Evolutionary conservation across 2,329 filamentous ascomycete genomes (phyloP).

Genomic region (Cladosporium sp.): DNA sequence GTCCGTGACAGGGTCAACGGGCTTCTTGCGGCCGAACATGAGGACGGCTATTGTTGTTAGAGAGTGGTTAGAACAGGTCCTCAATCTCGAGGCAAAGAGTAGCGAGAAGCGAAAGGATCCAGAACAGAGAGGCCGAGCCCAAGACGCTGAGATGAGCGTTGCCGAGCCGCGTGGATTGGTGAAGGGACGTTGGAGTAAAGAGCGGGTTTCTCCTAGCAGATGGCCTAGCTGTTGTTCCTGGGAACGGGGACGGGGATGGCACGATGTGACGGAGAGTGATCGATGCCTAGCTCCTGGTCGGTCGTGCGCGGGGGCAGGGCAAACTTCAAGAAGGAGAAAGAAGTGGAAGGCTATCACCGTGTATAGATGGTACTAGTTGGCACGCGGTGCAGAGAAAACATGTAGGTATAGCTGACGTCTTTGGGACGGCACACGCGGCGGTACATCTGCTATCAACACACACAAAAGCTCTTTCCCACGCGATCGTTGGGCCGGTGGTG

Average conservation of each 20-base stretch:
- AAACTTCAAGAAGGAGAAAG: background rate
- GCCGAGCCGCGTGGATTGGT: background rate
- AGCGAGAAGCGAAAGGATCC: background rate
- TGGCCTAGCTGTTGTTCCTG: conserved; percentile 1
- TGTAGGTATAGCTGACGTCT: conserved; percentile 1
- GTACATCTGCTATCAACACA: background rate
- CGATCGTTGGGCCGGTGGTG: conserved; percentile 4
- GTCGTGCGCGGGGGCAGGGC: background rate
- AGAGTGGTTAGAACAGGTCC: background rate
- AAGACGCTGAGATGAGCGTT: conserved; percentile 2
- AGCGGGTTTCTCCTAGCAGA: conserved; percentile 10
- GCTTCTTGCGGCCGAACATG: conserved; percentile 37
- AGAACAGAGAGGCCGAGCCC: conserved; percentile 2
- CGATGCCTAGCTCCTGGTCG: background rate
- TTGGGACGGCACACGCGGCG: conserved; percentile 7
- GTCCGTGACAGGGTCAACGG: conserved; percentile 16
- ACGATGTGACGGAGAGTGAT: conserved; percentile 10
- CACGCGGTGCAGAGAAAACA: background rate
- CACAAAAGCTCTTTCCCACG: background rate
- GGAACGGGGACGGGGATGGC: conserved; percentile 1
- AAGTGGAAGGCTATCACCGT: background rate
- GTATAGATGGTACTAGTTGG: background rate
- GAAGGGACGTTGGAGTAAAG: conserved; percentile 10
- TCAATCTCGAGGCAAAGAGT: background rate
- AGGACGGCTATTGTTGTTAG: conserved; percentile 7